Evolutionary conservation across 1,139 yeast species (phyloP).

Genomic region (Casaregolazyma suthepensis): DNA sequence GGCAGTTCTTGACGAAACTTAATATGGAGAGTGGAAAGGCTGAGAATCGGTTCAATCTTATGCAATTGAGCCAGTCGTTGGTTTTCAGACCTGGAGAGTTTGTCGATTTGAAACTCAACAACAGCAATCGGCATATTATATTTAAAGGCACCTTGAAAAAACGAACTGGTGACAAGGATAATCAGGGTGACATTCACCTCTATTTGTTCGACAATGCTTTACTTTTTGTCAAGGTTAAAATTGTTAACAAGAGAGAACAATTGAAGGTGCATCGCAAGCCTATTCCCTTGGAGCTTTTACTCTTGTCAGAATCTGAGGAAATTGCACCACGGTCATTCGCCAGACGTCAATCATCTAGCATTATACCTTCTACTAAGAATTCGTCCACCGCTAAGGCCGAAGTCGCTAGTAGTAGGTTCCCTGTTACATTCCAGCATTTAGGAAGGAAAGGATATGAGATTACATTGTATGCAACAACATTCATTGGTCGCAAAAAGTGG

Average conservation of each 20-base stretch:
- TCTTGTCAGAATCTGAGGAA: constrained; percentile 71
- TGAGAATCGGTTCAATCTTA: constrained; percentile 84
- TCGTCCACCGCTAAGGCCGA: constrained; percentile 17
- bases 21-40: constrained; percentile 92
- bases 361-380: constrained; percentile 24
- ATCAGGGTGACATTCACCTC: constrained; percentile 63
- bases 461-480: constrained; percentile 59
- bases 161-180: constrained; percentile 72
- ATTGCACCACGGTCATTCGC: constrained; percentile 53
- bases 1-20: constrained; percentile 69
- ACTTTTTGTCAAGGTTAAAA: constrained; percentile 77
- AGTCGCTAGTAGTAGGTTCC: constrained; percentile 35
- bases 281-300: constrained; percentile 78
- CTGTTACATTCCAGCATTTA: constrained; percentile 46
- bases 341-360: constrained; percentile 39
- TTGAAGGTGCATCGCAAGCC: constrained; percentile 91
- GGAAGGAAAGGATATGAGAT: constrained; percentile 64
- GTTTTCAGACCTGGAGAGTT: constrained; percentile 77
- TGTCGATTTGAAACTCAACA: constrained; percentile 77
- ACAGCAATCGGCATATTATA: constrained; percentile 71
- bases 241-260: constrained; percentile 85
- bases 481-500: constrained; percentile 71
- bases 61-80: constrained; percentile 73
- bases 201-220: constrained; percentile 86
- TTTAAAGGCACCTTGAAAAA: constrained; percentile 73